phyloP scores from a whole-genome alignment of 352 stramenopile species.

The Aphanomyces astaci region DNA sequence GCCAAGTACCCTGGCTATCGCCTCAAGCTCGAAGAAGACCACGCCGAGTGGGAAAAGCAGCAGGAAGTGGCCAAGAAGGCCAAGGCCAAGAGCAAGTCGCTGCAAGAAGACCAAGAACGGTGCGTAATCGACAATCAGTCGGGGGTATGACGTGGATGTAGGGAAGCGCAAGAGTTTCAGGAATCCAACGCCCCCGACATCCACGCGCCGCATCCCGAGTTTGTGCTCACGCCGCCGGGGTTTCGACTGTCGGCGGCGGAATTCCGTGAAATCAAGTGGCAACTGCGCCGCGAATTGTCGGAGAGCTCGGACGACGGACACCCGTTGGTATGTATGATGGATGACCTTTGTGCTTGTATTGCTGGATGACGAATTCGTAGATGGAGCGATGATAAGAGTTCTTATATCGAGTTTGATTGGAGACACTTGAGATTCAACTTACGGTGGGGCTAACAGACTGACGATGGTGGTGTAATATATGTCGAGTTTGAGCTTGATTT shows the following conservation, averaged over 20 bases:
- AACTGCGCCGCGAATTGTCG: conserved; percentile 72
- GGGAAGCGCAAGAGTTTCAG: conserved; percentile 71
- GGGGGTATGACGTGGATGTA: neutral
- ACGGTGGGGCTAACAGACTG: too few species aligned
- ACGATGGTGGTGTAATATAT: too few species aligned
- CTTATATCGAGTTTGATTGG: too few species aligned
- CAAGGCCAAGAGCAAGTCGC: conserved; percentile 89
- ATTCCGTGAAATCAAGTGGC: conserved; percentile 84
- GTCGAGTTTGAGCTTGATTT: too few species aligned
- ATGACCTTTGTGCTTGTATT: too few species aligned
- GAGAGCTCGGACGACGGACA: conserved; percentile 77
- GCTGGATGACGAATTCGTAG: too few species aligned
- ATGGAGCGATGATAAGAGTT: too few species aligned
- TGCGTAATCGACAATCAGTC: neutral
- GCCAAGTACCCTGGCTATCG: conserved; percentile 81
- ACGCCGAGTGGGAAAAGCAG: conserved; percentile 73
- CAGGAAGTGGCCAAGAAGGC: conserved; percentile 90
- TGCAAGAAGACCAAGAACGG: conserved; percentile 79
- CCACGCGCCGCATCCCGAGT: conserved; percentile 96
- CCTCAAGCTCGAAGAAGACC: conserved; percentile 92
- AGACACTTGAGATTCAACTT: too few species aligned
- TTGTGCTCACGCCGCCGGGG: conserved; percentile 91
- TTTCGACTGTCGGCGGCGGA: conserved; percentile 91
- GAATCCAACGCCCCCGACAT: conserved; percentile 86
- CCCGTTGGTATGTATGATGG: conserved; percentile 39